Evolutionary conservation across 805 yeast species (phyloP).

Genomic region (Schizosaccharomyces octosporus): DNA sequence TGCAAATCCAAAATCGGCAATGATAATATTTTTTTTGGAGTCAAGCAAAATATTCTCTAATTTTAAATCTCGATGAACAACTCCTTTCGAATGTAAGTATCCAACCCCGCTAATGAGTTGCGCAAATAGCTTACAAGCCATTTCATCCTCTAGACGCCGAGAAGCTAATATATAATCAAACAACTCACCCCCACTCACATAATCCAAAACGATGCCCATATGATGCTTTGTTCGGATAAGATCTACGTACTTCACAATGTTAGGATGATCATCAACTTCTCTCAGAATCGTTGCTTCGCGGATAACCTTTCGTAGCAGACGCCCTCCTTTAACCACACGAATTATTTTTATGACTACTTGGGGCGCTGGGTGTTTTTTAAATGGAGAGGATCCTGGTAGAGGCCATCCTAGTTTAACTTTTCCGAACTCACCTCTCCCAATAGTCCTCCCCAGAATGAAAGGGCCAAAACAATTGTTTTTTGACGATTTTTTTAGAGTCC

Average conservation of each 20-base stretch:
- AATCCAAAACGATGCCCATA: slow-evolving; percentile 86
- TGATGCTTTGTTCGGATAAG: slow-evolving; percentile 83
- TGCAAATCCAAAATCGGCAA: slow-evolving; percentile 87
- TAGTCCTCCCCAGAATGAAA: slow-evolving; percentile 70
- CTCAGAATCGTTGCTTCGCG: slow-evolving; percentile 14
- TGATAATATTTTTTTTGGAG: slow-evolving; percentile 62
- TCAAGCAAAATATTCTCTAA: slow-evolving; percentile 55
- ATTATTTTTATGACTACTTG: slow-evolving; percentile 88
- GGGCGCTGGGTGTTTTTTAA: slow-evolving; percentile 9
- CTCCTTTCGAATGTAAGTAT: slow-evolving; percentile 61
- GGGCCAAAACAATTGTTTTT: slow-evolving; percentile 36
- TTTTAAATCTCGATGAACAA: slow-evolving; percentile 56
- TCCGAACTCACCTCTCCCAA: slow-evolving; percentile 97
- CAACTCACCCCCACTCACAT: slow-evolving; percentile 92
- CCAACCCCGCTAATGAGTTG: slow-evolving; percentile 85
- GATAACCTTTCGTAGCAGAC: slow-evolving; percentile 15
- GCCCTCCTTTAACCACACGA: slow-evolving; percentile 25
- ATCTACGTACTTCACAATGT: slow-evolving; percentile 73
- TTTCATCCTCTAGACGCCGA: slow-evolving; percentile 61
- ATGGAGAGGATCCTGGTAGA: slow-evolving; percentile 31
- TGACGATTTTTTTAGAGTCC: neutral
- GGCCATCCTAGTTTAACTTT: slow-evolving; percentile 94
- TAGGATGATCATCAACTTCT: slow-evolving; percentile 74
- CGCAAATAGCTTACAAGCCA: slow-evolving; percentile 71
- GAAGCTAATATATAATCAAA: slow-evolving; percentile 78